Percentiles rank a stretch among this genome's conserved stretches.
These are phyloP conservation scores for Chrysophaeum taylorii DNA, from an alignment of 352 stramenopile genomes.

Conservation along the genomic window DNA sequence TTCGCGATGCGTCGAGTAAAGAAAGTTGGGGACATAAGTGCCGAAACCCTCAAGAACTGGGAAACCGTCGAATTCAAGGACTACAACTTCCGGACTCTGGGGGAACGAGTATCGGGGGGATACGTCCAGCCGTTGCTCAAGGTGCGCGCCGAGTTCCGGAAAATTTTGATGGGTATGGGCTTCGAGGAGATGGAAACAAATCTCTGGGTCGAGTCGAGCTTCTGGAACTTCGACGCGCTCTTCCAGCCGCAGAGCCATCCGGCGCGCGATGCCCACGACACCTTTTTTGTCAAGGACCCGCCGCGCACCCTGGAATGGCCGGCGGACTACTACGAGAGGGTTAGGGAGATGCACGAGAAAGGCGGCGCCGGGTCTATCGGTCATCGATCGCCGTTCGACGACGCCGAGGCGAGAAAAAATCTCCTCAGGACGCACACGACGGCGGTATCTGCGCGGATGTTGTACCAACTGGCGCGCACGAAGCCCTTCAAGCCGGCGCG, in stretches of 20 bases:
- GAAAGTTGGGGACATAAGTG: slow-evolving; percentile 90
- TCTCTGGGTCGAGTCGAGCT: slow-evolving; percentile 96
- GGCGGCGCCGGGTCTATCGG: slow-evolving; percentile 91
- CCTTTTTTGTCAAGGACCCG: slow-evolving; percentile 96
- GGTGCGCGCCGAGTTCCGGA: slow-evolving; percentile 90
- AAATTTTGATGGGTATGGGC: slow-evolving; percentile 98
- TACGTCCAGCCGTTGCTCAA: slow-evolving; percentile 97
- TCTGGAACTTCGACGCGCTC: slow-evolving; percentile 99
- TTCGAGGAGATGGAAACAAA: slow-evolving; percentile 99
- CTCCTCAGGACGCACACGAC: slow-evolving; percentile 98
- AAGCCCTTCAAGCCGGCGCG: slow-evolving; percentile 91
- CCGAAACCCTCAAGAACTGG: slow-evolving; percentile 97
- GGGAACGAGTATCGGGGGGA: slow-evolving; percentile 78
- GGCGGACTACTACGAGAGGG: slow-evolving; percentile 96
- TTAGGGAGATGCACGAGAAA: slow-evolving; percentile 95
- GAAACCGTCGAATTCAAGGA: slow-evolving; percentile 91
- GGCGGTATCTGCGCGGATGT: slow-evolving; percentile 94
- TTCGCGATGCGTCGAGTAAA: slow-evolving; percentile 86
- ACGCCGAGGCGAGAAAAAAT: slow-evolving; percentile 94
- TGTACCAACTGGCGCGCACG: slow-evolving; percentile 91
- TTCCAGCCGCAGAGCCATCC: slow-evolving; percentile 99
- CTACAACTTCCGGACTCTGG: slow-evolving; percentile 97
- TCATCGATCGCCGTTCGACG: slow-evolving; percentile 67
- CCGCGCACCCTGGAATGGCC: slow-evolving; percentile 63
- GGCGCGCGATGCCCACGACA: slow-evolving; percentile 97